Evolutionary conservation across 2,329 filamentous ascomycete genomes (phyloP).

Genomic region (Trichoderma lentiforme): DNA sequence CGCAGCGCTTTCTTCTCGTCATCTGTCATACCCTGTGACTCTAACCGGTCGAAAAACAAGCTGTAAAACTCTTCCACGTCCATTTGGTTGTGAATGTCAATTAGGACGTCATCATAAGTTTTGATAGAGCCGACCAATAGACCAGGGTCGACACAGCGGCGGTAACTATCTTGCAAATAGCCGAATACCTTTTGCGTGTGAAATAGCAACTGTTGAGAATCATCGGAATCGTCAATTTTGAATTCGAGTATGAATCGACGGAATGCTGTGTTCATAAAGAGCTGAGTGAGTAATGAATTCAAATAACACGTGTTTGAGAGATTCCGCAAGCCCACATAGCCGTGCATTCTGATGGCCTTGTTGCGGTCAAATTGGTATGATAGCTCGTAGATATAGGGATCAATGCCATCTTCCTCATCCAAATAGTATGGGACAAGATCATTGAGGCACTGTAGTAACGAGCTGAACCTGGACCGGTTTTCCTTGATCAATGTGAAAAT

Average conservation of each 20-base stretch:
- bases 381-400: slow-evolving; percentile 60
- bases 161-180: slow-evolving; percentile 78
- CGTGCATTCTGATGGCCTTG: slow-evolving; percentile 68
- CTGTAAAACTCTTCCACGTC: slow-evolving; percentile 99
- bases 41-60: slow-evolving; percentile 85
- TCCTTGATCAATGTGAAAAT: slow-evolving; percentile 55
- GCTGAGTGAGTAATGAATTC: slow-evolving; percentile 88
- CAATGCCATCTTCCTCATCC: slow-evolving; percentile 37
- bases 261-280: slow-evolving; percentile 93
- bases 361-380: slow-evolving; percentile 60
- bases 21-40: slow-evolving; percentile 68
- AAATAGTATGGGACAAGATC: slow-evolving; percentile 38
- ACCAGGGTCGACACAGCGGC: slow-evolving; percentile 69
- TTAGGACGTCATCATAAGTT: slow-evolving; percentile 75
- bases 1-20: slow-evolving; percentile 71
- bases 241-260: slow-evolving; percentile 75
- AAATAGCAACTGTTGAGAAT: slow-evolving; percentile 64
- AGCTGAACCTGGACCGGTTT: slow-evolving; percentile 45
- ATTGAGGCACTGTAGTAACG: slow-evolving; percentile 45
- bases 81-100: slow-evolving; percentile 91
- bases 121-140: slow-evolving; percentile 72
- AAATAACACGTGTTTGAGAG: slow-evolving; percentile 96
- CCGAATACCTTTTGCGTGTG: slow-evolving; percentile 81
- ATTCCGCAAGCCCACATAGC: slow-evolving; percentile 87
- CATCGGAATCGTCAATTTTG: slow-evolving; percentile 51